Percentiles rank a stretch among this genome's conserved stretches.
These are phyloP conservation scores for Hirschioporus abietinus DNA, from an alignment of 768 basidiomycete genomes.

Conservation along the genomic window DNA sequence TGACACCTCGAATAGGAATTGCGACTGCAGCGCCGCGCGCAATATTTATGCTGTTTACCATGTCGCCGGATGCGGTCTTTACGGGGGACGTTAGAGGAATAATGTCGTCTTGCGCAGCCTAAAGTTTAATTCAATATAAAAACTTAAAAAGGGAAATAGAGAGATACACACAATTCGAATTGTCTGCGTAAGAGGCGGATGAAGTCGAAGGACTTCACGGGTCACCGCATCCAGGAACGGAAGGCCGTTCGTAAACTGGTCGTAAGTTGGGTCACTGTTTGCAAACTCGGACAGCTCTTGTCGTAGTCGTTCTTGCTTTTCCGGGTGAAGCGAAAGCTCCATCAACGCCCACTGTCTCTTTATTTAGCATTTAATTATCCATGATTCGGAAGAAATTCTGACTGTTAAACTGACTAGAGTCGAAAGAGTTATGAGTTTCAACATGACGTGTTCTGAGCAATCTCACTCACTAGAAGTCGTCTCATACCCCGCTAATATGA, in stretches of 20 bases:
- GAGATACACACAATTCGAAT: constrained; percentile 31
- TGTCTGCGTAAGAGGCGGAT: constrained; percentile 34
- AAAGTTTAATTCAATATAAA: constrained; percentile 5
- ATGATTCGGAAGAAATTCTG: neutral
- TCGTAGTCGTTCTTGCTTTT: constrained; percentile 40
- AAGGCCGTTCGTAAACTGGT: constrained; percentile 42
- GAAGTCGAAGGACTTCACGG: constrained; percentile 40
- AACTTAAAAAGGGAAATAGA: neutral
- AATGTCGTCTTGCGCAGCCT: constrained; percentile 36
- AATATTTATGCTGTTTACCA: constrained; percentile 28
- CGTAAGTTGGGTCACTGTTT: constrained; percentile 44
- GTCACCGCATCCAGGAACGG: constrained; percentile 53
- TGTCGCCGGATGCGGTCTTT: constrained; percentile 21
- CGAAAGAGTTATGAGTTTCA: constrained; percentile 19
- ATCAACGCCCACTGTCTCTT: constrained; percentile 17
- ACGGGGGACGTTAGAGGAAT: constrained; percentile 32
- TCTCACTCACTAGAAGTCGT: constrained; percentile 37
- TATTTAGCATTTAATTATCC: neutral
- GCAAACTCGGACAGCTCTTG: constrained; percentile 35
- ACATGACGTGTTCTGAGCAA: constrained; percentile 21
- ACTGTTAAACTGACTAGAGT: constrained; percentile 22
- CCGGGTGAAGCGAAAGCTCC: constrained; percentile 41
- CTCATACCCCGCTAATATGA: constrained; percentile 59
- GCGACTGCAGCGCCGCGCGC: constrained; percentile 34
- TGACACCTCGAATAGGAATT: constrained; percentile 35